These are phyloP conservation scores for Vickermania ingenoplastis DNA, from an alignment of 208 protist genomes.

Conservation along the genomic window DNA sequence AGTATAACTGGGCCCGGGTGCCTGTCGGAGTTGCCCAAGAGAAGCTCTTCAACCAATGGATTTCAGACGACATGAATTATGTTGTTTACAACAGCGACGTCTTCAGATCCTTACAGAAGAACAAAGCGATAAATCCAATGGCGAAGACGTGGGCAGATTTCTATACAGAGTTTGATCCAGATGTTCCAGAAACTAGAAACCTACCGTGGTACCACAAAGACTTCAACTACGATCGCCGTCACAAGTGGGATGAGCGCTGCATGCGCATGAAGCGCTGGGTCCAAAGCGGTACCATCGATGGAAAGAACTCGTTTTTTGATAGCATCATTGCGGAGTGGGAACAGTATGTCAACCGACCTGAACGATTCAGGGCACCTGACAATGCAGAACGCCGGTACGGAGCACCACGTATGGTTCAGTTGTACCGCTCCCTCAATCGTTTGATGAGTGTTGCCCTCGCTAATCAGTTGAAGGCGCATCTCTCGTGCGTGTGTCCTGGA, in stretches of 20 bases:
- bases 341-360: constrained; percentile 84
- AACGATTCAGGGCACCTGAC: constrained; percentile 67
- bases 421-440: constrained; percentile 72
- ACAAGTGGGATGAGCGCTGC: constrained; percentile 88
- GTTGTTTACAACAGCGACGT: constrained; percentile 59
- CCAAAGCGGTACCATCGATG: constrained; percentile 80
- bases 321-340: constrained; percentile 84
- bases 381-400: constrained; percentile 71
- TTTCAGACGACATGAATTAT: constrained; percentile 75
- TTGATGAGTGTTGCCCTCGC: constrained; percentile 81
- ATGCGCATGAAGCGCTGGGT: constrained; percentile 90
- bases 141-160: constrained; percentile 81
- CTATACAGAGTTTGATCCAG: constrained; percentile 78
- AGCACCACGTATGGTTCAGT: constrained; percentile 80
- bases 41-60: constrained; percentile 80
- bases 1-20: constrained; percentile 87
- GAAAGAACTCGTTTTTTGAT: constrained; percentile 74
- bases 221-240: constrained; percentile 84
- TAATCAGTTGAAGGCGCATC: constrained; percentile 28
- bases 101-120: constrained; percentile 53
- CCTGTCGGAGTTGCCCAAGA: constrained; percentile 65
- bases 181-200: constrained; percentile 69
- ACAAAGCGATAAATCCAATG: constrained; percentile 78
- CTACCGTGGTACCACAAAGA: constrained; percentile 85
- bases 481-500: constrained; percentile 16